Base-by-base conservation (phyloP, 2,329 filamentous ascomycete genomes). In the Sporothrix euskadiensis region DNA sequence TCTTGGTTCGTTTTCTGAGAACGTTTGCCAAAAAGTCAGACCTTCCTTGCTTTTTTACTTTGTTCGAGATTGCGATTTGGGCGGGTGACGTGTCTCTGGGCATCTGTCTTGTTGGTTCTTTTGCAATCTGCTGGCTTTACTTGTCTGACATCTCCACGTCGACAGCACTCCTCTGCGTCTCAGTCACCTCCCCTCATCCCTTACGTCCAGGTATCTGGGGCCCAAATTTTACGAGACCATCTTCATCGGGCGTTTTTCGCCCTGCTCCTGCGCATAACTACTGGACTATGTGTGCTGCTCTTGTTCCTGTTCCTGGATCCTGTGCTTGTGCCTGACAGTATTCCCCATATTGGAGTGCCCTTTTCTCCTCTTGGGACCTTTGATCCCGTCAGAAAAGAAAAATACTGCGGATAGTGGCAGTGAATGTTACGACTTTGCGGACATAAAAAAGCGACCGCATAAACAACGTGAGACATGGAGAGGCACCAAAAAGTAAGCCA, bases 201-300 rank as follows among this genome's bases (percentile, higher is more conserved):
- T 54, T 69, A 8, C 30, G 14, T 69, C 30, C 16, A 22, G 16
- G 41, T 30, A 19, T 47, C 41, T 65, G 61, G 44, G 49, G 35
- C n/a, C 49, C 52, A 44, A 30, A 44, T 70, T 47, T 57, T 39
- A 44, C 10, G 47, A 44, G 35, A 30, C n/a, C 68, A 69, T 57
- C 68, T n/a, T 57, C 68, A 59, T 70, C 68, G 68, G 66, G 47
- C 47, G 22, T 57, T 70, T 30, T 56, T 19, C 12, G 19, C 26
- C n/a, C 26, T 47, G 35, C 22, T 7, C 35, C 59, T 63, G 56
- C 30, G 4, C 59, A 6, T 14, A 19, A 35, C 5, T 32, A 26
- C 10, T 16, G 32, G 19, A 22, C 59, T 12, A 7, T 44, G 47
- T 4, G 22, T 32, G 26, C 47, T 22, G 65, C 52, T n/a, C 39